phyloP scores from a whole-genome alignment of 345 rosid species.

The Sisymbrium altissimum region DNA sequence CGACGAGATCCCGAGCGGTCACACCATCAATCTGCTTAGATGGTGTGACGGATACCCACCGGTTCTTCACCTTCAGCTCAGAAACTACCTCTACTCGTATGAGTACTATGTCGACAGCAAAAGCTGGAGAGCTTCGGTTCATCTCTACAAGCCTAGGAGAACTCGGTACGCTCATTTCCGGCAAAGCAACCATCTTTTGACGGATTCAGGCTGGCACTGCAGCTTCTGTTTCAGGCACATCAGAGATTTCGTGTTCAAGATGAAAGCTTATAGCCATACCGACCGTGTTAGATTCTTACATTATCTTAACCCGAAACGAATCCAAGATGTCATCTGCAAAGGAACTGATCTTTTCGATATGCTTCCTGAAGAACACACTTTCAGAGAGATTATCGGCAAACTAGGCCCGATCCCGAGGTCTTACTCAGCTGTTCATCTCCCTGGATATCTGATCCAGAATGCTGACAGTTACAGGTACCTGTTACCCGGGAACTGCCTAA shows the following conservation, averaged over 20 bases:
- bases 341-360: slow-evolving; percentile 80
- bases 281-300: slow-evolving; percentile 85
- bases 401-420: slow-evolving; percentile 76
- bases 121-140: slow-evolving; percentile 95
- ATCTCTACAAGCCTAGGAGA: slow-evolving; percentile 57
- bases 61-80: slow-evolving; percentile 77
- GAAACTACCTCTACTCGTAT: slow-evolving; percentile 76
- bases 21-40: slow-evolving; percentile 77
- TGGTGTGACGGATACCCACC: slow-evolving; percentile 85
- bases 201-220: slow-evolving; percentile 94
- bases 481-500: slow-evolving; percentile 78
- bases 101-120: slow-evolving; percentile 63
- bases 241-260: slow-evolving; percentile 73
- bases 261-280: slow-evolving; percentile 91
- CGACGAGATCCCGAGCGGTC: slow-evolving; percentile 90
- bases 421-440: slow-evolving; percentile 81
- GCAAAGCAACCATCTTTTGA: slow-evolving; percentile 58
- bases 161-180: slow-evolving; percentile 81
- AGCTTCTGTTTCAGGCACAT: slow-evolving; percentile 89
- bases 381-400: slow-evolving; percentile 84
- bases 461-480: slow-evolving; percentile 62
- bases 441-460: slow-evolving; percentile 56
- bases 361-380: slow-evolving; percentile 91
- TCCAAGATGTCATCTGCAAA: slow-evolving; percentile 78
- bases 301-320: slow-evolving; percentile 66